Conservation (phyloP, 805 yeast species). For the Monosporozyma siamensis region DNA sequence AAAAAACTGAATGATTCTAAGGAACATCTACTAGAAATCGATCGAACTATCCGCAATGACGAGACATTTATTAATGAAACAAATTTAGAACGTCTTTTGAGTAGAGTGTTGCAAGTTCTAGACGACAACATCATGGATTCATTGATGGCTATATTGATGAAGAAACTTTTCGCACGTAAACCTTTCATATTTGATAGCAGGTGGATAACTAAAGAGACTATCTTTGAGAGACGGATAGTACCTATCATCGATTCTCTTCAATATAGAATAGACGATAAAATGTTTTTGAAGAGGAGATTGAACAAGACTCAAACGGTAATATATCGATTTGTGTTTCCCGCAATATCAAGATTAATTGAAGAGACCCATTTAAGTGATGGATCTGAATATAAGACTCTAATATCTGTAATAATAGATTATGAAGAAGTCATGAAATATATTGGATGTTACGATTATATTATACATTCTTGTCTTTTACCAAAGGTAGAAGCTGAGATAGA, state of each 20-base stretch:
- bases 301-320: conserved; percentile 22
- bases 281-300: conserved; percentile 6
- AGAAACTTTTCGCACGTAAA: not conserved
- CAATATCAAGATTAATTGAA: conserved; percentile 8
- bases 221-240: not conserved
- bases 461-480: conserved; percentile 31
- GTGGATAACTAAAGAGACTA: not conserved
- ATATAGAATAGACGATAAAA: conserved; percentile 13
- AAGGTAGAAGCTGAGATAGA: conserved; percentile 29
- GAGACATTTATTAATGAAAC: not conserved
- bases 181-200: not conserved
- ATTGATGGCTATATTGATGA: conserved; percentile 10
- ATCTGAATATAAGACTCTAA: conserved; percentile 2
- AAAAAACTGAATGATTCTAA: not conserved
- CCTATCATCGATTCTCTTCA: conserved; percentile 11
- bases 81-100: no score
- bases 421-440: conserved; percentile 17
- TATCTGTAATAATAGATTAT: conserved; percentile 14
- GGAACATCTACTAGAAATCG: not conserved
- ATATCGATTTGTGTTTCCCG: conserved; percentile 8
- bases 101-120: conserved; percentile 10
- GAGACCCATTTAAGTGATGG: conserved; percentile 6
- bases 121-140: conserved; percentile 15
- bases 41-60: not conserved
- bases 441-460: conserved; percentile 19